Base-by-base conservation (phyloP, 2,329 filamentous ascomycete species). In the Ceratocystis cubensis region DNA sequence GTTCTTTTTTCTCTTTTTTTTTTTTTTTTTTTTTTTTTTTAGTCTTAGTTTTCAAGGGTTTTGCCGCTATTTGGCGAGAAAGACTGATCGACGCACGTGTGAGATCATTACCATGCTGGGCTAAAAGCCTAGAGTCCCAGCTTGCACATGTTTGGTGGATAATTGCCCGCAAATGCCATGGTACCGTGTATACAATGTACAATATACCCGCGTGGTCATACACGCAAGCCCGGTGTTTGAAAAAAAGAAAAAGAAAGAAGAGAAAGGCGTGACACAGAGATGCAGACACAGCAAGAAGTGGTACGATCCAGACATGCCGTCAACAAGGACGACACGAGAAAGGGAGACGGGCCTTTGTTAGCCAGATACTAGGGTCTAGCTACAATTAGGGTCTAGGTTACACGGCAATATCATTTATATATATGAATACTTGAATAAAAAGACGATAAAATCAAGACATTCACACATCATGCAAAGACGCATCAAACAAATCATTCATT, bases 401-500 rank as follows among this genome's bases (percentile, higher is more conserved):
- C 48, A 53, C 48, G 13, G 20, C n/a, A 1, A 10, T 25, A 20
- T 10, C n/a, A 25, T 25, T 8, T 10, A 22, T 22, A 53, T 7
- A 25, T 3, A 8, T 20, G 46, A 10, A 25, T 4, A 53, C n/a
- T 25, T 22, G n/a, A 13, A 15, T 41, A 41, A 13, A 41, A 41
- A 20, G n/a, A 53, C n/a, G 13, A 25, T 7, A 48, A 30, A 28
- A 48, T 46, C 0, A 48, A 50, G 25, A 57, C 53, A 57, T 33
- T n/a, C 10, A 22, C 28, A 33, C 13, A 30, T 57, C 2, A 57
- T 57, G 20, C 17, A 15, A 57, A 30, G 7, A 28, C 22, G 53
- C 53, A 57, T 57, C 53, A 64, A 64, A 53, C 22, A 64, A 50
- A 28, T 48, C 41, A n/a, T 50, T 48, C 62, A 46, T 33, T 53